phyloP scores from a whole-genome alignment of 2,329 filamentous ascomycete species.

The Aspergillus sp. region DNA sequence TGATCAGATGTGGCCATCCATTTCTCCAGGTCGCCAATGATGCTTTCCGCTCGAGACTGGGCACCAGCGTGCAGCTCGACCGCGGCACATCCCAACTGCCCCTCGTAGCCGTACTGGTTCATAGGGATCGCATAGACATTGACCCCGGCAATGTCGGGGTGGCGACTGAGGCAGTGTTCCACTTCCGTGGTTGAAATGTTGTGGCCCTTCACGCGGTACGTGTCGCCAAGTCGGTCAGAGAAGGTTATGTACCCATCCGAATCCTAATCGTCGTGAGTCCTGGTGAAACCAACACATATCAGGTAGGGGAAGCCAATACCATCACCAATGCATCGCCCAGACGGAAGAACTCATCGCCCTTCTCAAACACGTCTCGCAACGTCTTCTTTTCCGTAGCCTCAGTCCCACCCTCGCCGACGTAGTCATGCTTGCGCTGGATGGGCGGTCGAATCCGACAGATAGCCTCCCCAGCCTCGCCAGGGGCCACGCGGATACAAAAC shows the following conservation, averaged over 20 bases:
- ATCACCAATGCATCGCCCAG: slow-evolving; percentile 3
- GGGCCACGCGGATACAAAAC: neutral
- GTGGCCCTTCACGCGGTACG: slow-evolving; percentile 2
- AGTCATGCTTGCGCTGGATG: slow-evolving; percentile 2
- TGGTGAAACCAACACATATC: neutral
- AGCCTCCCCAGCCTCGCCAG: neutral
- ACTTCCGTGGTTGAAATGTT: slow-evolving; percentile 7
- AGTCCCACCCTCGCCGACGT: neutral
- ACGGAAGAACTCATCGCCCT: slow-evolving; percentile 3
- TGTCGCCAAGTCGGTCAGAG: slow-evolving; percentile 4
- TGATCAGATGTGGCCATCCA: neutral
- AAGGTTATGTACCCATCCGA: neutral
- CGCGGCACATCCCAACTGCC: slow-evolving; percentile 1
- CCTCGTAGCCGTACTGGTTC: slow-evolving; percentile 17
- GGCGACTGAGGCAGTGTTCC: slow-evolving; percentile 15
- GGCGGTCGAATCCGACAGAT: slow-evolving; percentile 4
- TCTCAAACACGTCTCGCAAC: neutral
- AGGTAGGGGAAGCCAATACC: neutral
- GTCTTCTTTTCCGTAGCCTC: slow-evolving; percentile 5
- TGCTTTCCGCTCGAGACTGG: neutral
- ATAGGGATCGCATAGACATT: slow-evolving; percentile 21
- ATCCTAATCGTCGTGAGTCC: neutral
- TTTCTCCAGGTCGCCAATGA: neutral
- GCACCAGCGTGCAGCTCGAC: neutral
- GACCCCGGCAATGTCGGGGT: slow-evolving; percentile 16